Conservation (phyloP, 768 basidiomycete genomes). For the Epithele typhae region DNA sequence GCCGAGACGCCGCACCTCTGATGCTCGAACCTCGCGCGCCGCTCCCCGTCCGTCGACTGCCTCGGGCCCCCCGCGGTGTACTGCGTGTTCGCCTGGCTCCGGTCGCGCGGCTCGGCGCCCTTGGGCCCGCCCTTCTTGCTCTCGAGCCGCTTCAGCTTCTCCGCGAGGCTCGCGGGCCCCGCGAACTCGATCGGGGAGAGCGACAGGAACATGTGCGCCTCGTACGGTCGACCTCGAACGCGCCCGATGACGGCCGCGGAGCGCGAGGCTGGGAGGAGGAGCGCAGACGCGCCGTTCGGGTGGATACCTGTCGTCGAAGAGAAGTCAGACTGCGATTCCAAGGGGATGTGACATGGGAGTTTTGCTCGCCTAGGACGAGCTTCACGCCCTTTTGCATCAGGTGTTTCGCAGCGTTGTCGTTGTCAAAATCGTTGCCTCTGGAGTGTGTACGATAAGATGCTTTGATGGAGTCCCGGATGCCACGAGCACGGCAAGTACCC, state of each 20-base stretch:
- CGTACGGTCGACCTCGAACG: slow-evolving; percentile 2
- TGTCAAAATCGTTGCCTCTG: too few relatives aligned
- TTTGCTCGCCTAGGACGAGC: slow-evolving; percentile 13
- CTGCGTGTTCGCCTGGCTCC: slow-evolving; percentile 20
- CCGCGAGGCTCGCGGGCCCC: slow-evolving; percentile 7
- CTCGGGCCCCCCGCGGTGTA: slow-evolving; percentile 11
- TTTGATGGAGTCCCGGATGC: too few relatives aligned
- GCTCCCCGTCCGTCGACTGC: slow-evolving; percentile 1
- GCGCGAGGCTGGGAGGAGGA: slow-evolving; percentile 13
- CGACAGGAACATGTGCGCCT: slow-evolving; percentile 14
- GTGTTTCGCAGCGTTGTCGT: slow-evolving; percentile 5
- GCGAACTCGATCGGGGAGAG: slow-evolving; percentile 23
- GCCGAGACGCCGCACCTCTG: slow-evolving; percentile 17
- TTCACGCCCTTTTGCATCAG: neutral
- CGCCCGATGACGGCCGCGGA: neutral
- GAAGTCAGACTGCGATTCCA: neutral
- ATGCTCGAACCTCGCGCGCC: slow-evolving; percentile 21
- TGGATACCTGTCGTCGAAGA: slow-evolving; percentile 15
- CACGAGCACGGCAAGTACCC: too few relatives aligned
- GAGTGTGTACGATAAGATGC: too few relatives aligned
- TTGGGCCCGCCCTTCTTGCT: slow-evolving; percentile 14
- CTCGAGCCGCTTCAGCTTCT: slow-evolving; percentile 13
- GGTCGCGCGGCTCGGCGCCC: slow-evolving; percentile 12
- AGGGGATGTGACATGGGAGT: neutral
- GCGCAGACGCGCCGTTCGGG: slow-evolving; percentile 23